Evolutionary conservation across 176 grass and related monocot genomes (phyloP).

Genomic region (Oryza meridionalis): DNA sequence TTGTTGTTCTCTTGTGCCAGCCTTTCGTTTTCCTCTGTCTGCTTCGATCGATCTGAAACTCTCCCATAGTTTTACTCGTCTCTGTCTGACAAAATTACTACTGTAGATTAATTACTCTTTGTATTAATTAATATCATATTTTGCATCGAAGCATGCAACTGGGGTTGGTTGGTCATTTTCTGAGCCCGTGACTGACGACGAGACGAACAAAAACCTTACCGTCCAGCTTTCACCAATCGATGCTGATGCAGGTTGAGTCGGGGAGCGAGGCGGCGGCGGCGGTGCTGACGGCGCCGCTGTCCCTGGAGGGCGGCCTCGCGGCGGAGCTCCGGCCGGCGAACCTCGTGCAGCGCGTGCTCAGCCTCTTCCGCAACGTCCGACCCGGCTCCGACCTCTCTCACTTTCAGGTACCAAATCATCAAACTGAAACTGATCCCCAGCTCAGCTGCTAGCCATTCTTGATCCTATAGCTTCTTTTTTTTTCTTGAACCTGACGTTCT

Average conservation of each 20-base stretch:
- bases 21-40: not conserved
- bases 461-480: not conserved
- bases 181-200: not conserved
- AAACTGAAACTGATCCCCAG: too few species aligned
- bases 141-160: not conserved
- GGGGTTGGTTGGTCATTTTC: not conserved
- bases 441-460: not conserved
- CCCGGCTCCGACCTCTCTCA: slow-evolving; percentile 86
- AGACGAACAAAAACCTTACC: not conserved
- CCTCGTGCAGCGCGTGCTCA: slow-evolving; percentile 64
- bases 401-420: slow-evolving; percentile 57
- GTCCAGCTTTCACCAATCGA: not conserved
- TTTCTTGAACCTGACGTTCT: too few species aligned
- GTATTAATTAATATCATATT: not conserved
- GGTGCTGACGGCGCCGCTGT: slow-evolving; percentile 73
- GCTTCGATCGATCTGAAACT: not conserved
- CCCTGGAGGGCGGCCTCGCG: slow-evolving; percentile 72
- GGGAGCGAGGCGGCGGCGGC: slow-evolving; percentile 21
- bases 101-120: too few species aligned
- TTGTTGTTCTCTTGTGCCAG: not conserved
- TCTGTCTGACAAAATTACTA: too few species aligned
- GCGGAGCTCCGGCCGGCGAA: slow-evolving; percentile 69
- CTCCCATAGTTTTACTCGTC: not conserved
- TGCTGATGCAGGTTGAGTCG: slow-evolving; percentile 40
- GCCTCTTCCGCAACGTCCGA: slow-evolving; percentile 76